Percentiles rank a stretch among this genome's conserved stretches.
Conservation (phyloP, 768 basidiomycete species). For the Rhizopogon roseolus region DNA sequence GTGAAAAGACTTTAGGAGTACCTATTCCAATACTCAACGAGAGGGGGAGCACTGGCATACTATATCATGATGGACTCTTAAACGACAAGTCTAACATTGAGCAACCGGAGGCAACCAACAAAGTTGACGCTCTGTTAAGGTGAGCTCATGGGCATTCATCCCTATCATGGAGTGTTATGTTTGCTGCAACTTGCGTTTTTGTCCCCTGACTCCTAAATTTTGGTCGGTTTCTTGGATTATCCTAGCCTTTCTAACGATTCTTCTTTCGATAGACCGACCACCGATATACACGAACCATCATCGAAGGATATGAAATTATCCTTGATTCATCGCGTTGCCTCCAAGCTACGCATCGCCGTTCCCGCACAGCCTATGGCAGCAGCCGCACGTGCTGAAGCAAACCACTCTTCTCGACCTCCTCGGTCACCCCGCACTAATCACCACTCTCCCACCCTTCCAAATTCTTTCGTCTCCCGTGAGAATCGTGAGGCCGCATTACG, state of each 20-base stretch:
- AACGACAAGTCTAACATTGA: not conserved
- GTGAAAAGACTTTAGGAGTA: not conserved
- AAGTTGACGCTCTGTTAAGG: conserved; percentile 8
- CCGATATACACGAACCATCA: not conserved
- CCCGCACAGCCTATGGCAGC: conserved; percentile 5
- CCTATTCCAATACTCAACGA: not conserved
- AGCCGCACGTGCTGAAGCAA: conserved; percentile 8
- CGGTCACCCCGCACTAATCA: conserved; percentile 3
- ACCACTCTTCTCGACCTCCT: not conserved
- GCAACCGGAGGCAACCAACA: conserved; percentile 1
- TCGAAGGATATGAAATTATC: conserved; percentile 8
- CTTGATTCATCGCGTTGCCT: conserved; percentile 25
- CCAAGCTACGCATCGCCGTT: conserved; percentile 20
- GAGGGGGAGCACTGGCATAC: not conserved
- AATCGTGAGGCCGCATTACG: conserved; percentile 50
- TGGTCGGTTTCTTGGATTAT: not conserved
- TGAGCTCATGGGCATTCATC: conserved; percentile 7
- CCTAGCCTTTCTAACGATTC: not conserved
- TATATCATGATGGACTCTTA: not conserved
- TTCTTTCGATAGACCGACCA: conserved; percentile 1
- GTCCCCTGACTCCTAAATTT: too few relatives aligned
- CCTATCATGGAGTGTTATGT: too few relatives aligned
- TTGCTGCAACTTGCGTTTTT: not conserved
- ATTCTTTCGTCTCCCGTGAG: conserved; percentile 16
- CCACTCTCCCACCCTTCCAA: conserved; percentile 15